Evolutionary conservation across 1,284 basidiomycete genomes (phyloP).

Genomic region (Naganishia cerealis): DNA sequence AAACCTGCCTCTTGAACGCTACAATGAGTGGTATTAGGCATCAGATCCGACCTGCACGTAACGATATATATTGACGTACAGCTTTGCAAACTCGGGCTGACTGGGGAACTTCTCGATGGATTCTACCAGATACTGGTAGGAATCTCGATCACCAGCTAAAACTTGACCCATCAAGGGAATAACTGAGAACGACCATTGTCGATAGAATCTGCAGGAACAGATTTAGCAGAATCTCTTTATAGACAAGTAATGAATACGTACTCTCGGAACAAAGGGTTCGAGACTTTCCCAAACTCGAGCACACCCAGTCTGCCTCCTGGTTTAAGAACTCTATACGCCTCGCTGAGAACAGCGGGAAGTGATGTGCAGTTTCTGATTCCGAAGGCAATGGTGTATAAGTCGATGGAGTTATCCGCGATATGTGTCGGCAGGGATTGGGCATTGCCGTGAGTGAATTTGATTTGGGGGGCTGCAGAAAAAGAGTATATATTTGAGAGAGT

Average conservation of each 20-base stretch:
- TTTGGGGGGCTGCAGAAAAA: slow-evolving; percentile 72
- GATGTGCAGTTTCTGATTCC: slow-evolving; percentile 98
- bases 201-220: slow-evolving; percentile 68
- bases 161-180: slow-evolving; percentile 94
- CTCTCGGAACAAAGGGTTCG: slow-evolving; percentile 82
- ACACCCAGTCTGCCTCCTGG: slow-evolving; percentile 95
- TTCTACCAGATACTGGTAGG: slow-evolving; percentile 97
- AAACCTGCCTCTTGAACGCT: slow-evolving; percentile 78
- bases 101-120: slow-evolving; percentile 92
- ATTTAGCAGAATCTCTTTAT: slow-evolving; percentile 35
- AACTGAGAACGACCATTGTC: slow-evolving; percentile 93
- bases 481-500: background rate
- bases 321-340: slow-evolving; percentile 92
- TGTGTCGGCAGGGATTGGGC: slow-evolving; percentile 74
- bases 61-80: slow-evolving; percentile 56
- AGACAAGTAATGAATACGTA: slow-evolving; percentile 55
- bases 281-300: slow-evolving; percentile 93
- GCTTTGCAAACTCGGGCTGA: slow-evolving; percentile 83
- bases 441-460: slow-evolving; percentile 89
- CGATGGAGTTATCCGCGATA: slow-evolving; percentile 74
- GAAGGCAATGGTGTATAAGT: slow-evolving; percentile 98
- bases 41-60: background rate
- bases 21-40: background rate
- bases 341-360: slow-evolving; percentile 79
- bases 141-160: slow-evolving; percentile 88